Evolutionary conservation across 768 basidiomycete species (phyloP).

Genomic region (Mycena sanguinolenta): DNA sequence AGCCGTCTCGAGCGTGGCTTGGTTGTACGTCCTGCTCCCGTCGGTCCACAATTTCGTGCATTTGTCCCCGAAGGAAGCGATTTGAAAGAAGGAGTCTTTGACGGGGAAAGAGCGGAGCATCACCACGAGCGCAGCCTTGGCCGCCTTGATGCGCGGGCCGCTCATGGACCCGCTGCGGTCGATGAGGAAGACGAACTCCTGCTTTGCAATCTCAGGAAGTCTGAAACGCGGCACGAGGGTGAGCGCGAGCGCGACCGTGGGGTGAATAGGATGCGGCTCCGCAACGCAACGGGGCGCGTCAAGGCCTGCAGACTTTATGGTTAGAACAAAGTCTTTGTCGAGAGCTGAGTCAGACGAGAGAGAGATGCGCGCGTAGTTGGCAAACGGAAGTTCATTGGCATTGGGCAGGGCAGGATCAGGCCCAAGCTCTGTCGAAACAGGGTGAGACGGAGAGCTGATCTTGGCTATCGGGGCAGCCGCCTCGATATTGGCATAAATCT

Average conservation of each 20-base stretch:
- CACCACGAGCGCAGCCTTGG: constrained; percentile 52
- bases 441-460: constrained; percentile 28
- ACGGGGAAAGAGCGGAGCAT: constrained; percentile 55
- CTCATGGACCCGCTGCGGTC: constrained; percentile 61
- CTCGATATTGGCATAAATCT: constrained; percentile 16
- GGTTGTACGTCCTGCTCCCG: constrained; percentile 40
- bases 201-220: constrained; percentile 48
- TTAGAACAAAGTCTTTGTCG: constrained; percentile 55
- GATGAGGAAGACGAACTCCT: constrained; percentile 62
- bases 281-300: constrained; percentile 60
- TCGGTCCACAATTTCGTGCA: constrained; percentile 47
- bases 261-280: constrained; percentile 40
- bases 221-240: constrained; percentile 59
- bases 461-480: constrained; percentile 23
- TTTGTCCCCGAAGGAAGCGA: constrained; percentile 53
- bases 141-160: constrained; percentile 46
- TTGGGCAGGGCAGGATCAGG: constrained; percentile 30
- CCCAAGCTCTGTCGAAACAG: constrained; percentile 32
- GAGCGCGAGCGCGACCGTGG: constrained; percentile 53
- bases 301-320: constrained; percentile 52
- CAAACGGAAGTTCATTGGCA: constrained; percentile 24
- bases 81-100: constrained; percentile 53
- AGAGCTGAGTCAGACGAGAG: constrained; percentile 36
- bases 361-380: constrained; percentile 22
- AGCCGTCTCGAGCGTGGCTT: constrained; percentile 42